A percentile compares a stretch with the other conserved stretches of the same genome.
Conservation (phyloP, 2,329 filamentous ascomycete genomes). For the Alternaria sp. region DNA sequence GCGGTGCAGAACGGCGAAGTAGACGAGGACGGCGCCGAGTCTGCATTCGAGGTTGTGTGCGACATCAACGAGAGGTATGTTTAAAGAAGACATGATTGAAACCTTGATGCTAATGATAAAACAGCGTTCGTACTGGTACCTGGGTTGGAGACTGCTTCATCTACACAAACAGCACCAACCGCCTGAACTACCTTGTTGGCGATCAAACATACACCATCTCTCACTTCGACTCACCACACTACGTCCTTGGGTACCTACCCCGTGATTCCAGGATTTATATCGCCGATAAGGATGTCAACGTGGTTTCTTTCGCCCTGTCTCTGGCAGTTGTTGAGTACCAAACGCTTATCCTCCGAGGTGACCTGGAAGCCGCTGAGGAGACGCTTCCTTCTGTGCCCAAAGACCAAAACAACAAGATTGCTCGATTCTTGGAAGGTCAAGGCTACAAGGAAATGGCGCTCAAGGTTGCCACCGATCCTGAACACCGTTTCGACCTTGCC, state of each 20-base stretch:
- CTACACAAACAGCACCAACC: conserved; percentile 96
- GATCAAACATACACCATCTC: conserved; percentile 98
- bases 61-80: conserved; percentile 87
- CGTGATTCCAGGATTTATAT: conserved; percentile 95
- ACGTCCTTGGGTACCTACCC: conserved; percentile 93
- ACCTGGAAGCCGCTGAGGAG: conserved; percentile 90
- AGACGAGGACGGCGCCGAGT: conserved; percentile 91
- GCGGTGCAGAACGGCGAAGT: conserved; percentile 82
- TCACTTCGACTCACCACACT: conserved; percentile 95
- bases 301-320: conserved; percentile 89
- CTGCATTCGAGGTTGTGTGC: conserved; percentile 94
- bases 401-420: conserved; percentile 98
- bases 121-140: conserved; percentile 86
- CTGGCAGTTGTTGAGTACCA: conserved; percentile 96
- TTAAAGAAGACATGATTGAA: conserved; percentile 21
- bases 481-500: conserved; percentile 96
- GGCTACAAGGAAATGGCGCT: conserved; percentile 95
- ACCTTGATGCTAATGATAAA: conserved; percentile 18
- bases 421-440: conserved; percentile 95
- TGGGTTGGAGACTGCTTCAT: conserved; percentile 99
- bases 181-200: conserved; percentile 95
- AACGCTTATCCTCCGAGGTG: conserved; percentile 90
- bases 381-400: conserved; percentile 82
- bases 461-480: conserved; percentile 90
- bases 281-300: conserved; percentile 91